phyloP scores from a whole-genome alignment of 164 flowering plant species.

The grape (Vitis vinifera) region DNA sequence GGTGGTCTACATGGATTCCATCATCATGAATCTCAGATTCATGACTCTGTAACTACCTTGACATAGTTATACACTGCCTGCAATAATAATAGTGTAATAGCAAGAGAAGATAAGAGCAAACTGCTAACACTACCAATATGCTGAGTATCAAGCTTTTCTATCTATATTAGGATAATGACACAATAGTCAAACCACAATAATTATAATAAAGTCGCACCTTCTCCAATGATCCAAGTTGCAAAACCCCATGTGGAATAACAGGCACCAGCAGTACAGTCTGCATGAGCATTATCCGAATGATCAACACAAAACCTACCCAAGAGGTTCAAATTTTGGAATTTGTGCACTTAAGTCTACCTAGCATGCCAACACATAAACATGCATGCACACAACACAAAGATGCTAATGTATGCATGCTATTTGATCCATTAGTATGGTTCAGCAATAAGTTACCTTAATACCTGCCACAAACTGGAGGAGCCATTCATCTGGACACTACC shows the following conservation, averaged over 20 bases:
- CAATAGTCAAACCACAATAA: background rate
- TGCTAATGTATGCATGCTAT: background rate
- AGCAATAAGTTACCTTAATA: slow-evolving; percentile 59
- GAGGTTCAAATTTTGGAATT: background rate
- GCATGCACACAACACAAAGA: background rate
- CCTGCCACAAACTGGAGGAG: slow-evolving; percentile 67
- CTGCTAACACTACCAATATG: background rate
- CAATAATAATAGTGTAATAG: background rate
- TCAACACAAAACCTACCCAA: background rate
- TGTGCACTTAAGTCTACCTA: background rate
- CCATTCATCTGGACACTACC: slow-evolving; percentile 70
- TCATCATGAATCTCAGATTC: background rate
- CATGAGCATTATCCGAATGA: slow-evolving; percentile 20
- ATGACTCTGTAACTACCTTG: background rate
- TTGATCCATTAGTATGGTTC: background rate
- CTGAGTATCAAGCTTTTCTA: background rate
- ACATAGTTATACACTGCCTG: background rate
- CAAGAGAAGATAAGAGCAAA: background rate
- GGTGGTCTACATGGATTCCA: too few relatives aligned
- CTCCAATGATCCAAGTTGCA: slow-evolving; percentile 84
- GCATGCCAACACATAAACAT: background rate
- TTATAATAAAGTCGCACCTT: slow-evolving; percentile 43
- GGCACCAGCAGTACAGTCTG: slow-evolving; percentile 89
- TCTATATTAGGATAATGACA: background rate
- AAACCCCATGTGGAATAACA: slow-evolving; percentile 73